These are phyloP conservation scores for Penicillium angulare DNA, from an alignment of 495 filamentous ascomycete species.

Conservation along the genomic window DNA sequence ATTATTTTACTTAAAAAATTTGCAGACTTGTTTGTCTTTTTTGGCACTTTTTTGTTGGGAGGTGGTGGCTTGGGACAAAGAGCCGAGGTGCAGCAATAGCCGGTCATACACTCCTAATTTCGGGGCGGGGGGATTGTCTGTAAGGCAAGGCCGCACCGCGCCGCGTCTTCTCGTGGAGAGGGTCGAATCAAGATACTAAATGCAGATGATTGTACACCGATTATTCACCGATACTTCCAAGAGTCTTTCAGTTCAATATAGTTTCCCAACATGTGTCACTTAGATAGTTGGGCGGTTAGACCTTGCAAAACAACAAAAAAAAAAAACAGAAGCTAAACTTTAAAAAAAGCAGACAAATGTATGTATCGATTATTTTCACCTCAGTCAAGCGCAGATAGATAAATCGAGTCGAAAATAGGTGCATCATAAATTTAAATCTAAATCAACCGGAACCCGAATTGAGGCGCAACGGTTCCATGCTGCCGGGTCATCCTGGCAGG, in stretches of 20 bases:
- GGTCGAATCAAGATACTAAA: not conserved
- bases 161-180: too few relatives aligned
- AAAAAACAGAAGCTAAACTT: not conserved
- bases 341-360: not conserved
- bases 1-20: not conserved
- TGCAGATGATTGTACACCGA: not conserved
- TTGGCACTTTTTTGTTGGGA: not conserved
- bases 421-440: not conserved
- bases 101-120: too few relatives aligned
- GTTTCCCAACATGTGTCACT: not conserved
- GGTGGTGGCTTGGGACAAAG: too few relatives aligned
- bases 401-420: not conserved
- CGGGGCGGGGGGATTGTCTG: too few relatives aligned
- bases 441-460: slow-evolving; percentile 1
- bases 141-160: too few relatives aligned
- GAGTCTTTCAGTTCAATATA: not conserved
- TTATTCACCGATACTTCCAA: not conserved
- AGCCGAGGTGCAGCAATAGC: not conserved
- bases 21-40: not conserved
- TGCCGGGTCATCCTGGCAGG: slow-evolving; percentile 10
- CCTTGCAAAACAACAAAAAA: not conserved
- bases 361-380: not conserved
- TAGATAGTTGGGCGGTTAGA: not conserved
- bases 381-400: not conserved
- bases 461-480: slow-evolving; percentile 31